These are phyloP conservation scores for Penicillium sp. DNA, from an alignment of 2,329 filamentous ascomycete genomes.

Conservation along the genomic window DNA sequence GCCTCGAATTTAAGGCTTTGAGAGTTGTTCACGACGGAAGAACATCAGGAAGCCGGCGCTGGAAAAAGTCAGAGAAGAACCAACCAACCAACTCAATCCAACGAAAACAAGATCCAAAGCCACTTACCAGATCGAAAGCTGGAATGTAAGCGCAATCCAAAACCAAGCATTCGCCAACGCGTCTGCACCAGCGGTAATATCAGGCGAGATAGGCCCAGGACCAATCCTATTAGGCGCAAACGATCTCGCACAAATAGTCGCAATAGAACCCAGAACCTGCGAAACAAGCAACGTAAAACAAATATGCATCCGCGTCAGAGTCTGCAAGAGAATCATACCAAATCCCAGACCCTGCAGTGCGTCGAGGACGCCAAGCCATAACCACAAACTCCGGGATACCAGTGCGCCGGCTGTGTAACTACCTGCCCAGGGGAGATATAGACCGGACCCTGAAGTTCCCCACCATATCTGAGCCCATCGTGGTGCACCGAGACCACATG, in stretches of 20 bases:
- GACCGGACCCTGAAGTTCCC: constrained; percentile 60
- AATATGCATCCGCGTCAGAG: constrained; percentile 64
- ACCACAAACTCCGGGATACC: constrained; percentile 59
- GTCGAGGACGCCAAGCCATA: constrained; percentile 67
- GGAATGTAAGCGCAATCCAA: constrained; percentile 60
- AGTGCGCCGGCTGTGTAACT: constrained; percentile 55
- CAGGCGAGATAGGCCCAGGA: constrained; percentile 62
- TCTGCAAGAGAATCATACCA: constrained; percentile 67
- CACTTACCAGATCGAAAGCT: constrained; percentile 60
- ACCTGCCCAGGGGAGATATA: constrained; percentile 64
- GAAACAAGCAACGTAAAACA: constrained; percentile 60
- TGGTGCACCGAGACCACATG: constrained; percentile 64
- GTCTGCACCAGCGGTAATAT: constrained; percentile 53
- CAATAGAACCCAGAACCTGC: constrained; percentile 62
- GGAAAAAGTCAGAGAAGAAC: neutral
- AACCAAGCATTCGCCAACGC: constrained; percentile 56
- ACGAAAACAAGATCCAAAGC: constrained; percentile 24
- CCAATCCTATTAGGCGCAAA: constrained; percentile 62
- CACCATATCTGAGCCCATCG: constrained; percentile 69
- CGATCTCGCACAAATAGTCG: constrained; percentile 62
- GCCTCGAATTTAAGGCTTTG: constrained; percentile 32
- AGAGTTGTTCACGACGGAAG: constrained; percentile 48
- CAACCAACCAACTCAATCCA: neutral
- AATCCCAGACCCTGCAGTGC: constrained; percentile 65
- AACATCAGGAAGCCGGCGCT: constrained; percentile 44